Evolutionary conservation across 139 green algal genomes (phyloP), one percentile per base, ranked within the genome.

Genomic region (Tetradesmus obliquus): DNA sequence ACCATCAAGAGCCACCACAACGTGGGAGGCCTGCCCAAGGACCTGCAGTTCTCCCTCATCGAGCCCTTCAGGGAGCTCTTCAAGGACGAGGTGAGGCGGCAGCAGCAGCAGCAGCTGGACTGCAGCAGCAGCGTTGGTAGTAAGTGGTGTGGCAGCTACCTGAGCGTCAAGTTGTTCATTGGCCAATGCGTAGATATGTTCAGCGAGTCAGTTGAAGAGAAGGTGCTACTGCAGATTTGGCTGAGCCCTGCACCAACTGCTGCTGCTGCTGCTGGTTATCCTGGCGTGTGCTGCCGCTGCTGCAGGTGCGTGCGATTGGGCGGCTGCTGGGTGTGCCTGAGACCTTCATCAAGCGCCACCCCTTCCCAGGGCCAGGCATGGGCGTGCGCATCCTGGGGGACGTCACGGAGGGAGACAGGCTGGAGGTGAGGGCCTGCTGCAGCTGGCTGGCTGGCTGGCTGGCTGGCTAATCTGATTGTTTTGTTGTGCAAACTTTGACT

Each of bases 1-100:
- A 99, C 96, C 74, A 99, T 99, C 96, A 99, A 99, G 96, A 98
- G 94, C 87, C 98, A 99, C 93, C 98, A 99, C 96, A 99, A 99
- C 95, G 98, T 99, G 76, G 98, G 98, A 24, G 98, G 98, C 22
- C 95, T 99, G 92, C 98, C 98, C 20, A 98, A 99, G 94, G 97
- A 99, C 92, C 94, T 99, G 79, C 94, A 98, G 89, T 99, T 99
- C 92, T 95, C 96, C 71, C 97, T 99, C 57, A 97, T 99, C 7
- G 98, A 99, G 96, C 98, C 98, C n/a, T 96, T 99, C 92, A 93
- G 97, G 6, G 97, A 98, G 95, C 97, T 99, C 9, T 99, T 99
- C 96, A 99, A 99, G 96, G 98, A 98, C 80, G 97, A 98, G 94
- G 94, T 97, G 83, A 0, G 92, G 6, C 55, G 8, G 22, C 7